These are phyloP conservation scores for Rosa hybrid DNA, from an alignment of 331 rosid genomes.

Conservation along the genomic window DNA sequence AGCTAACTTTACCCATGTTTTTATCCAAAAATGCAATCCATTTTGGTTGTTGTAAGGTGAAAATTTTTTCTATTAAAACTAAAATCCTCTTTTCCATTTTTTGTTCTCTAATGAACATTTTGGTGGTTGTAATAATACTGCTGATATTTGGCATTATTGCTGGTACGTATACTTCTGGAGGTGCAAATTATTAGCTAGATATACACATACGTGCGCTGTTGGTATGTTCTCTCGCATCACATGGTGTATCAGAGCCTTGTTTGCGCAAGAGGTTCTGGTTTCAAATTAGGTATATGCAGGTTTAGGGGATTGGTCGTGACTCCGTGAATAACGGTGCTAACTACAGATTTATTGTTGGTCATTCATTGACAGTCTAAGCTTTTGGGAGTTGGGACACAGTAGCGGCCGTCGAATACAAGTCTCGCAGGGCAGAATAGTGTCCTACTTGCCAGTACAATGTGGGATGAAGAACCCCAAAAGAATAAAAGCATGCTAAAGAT, in stretches of 20 bases:
- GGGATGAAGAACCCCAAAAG: conserved; percentile 19
- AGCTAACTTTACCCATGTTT: background rate
- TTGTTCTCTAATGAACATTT: background rate
- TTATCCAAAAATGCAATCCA: background rate
- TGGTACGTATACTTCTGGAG: too few species aligned
- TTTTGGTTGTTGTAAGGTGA: background rate
- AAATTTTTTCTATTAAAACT: background rate
- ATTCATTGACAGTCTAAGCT: background rate
- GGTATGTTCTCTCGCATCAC: background rate
- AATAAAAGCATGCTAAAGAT: conserved; percentile 21
- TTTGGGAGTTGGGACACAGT: background rate
- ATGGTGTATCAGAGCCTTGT: background rate
- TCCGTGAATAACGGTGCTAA: background rate
- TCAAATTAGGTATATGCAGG: background rate
- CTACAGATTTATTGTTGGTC: background rate
- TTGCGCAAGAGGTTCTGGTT: background rate
- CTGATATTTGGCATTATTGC: background rate
- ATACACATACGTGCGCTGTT: background rate
- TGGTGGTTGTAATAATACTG: background rate
- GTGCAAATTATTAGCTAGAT: background rate
- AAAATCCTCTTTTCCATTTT: background rate
- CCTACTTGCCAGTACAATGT: background rate
- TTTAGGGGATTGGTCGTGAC: background rate
- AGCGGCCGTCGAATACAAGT: background rate
- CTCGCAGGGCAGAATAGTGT: background rate